Base-by-base conservation (phyloP, 2,329 filamentous ascomycete species). In the Pestalotiopsis sp. region DNA sequence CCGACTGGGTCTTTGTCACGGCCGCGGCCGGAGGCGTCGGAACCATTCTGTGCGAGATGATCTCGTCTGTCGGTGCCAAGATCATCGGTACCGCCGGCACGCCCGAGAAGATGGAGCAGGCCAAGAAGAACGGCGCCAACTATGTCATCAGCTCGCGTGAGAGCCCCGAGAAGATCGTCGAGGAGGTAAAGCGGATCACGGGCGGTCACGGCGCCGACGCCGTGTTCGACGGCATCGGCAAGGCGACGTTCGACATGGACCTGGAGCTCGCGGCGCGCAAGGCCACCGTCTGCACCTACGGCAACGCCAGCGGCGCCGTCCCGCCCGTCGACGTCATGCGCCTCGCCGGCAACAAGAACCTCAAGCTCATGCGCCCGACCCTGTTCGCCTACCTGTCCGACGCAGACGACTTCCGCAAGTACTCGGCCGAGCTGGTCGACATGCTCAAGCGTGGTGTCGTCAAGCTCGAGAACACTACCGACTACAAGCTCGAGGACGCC, bases 191-290 rank as follows among this genome's bases (percentile, higher is more conserved):
- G 73, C 86, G 92, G 76, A 89, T 93, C 62, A 97, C 94, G 0
- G 87, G 84, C 1, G 91, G 91, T 0, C 81, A 89, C 68, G 94
- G 94, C 7, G 90, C 91, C 2, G 87, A 89, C 70, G 93, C 91
- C 10, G 91, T 97, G 35, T 97, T 94, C 76, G 94, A 97, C 77
- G 92, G 92, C 5, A 93, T 97, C 2, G 94, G 94, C 13, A 93
- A 93, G 81, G 85, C 86, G 62, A 97, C 94, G 0, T 97, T 96
- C 81, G 93, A 97, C 72, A 84, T 88, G 22, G 91, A 91, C 74
- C 78, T 97, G 71, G 88, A 94, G 71, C 87, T 89, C 73, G 85
- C 95, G 66, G 92, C 90, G 72, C 79, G 90, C 70, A 97, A 97
- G 82, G 94, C 94, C 4, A 91, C 85, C 1, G 80, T 97, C 74